A percentile compares a stretch with the other conserved stretches of the same genome.
Evolutionary conservation across 2,329 filamentous ascomycete species (phyloP).

Genomic region (Colletotrichum limetticola): DNA sequence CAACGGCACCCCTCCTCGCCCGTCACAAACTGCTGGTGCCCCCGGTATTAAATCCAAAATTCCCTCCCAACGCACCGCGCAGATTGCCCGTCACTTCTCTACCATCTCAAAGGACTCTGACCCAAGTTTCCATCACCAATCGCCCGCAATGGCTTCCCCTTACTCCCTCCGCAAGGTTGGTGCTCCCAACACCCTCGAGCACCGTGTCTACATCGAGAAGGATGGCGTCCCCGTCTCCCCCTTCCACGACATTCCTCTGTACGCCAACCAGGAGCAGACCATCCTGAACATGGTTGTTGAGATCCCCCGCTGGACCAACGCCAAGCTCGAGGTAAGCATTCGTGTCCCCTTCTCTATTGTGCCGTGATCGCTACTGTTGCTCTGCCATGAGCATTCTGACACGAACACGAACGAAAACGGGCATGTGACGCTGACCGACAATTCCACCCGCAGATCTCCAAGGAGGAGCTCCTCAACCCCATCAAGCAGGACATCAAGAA

Average conservation of each 20-base stretch:
- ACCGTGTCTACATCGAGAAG: slow-evolving; percentile 98
- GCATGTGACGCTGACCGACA: slow-evolving; percentile 28
- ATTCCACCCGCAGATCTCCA: slow-evolving; percentile 79
- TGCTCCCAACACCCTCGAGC: slow-evolving; percentile 92
- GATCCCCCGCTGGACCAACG: slow-evolving; percentile 99
- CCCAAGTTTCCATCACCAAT: slow-evolving; percentile 36
- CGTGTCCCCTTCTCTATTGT: slow-evolving; percentile 21
- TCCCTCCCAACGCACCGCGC: slow-evolving; percentile 61
- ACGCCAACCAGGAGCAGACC: slow-evolving; percentile 94
- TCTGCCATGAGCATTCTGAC: background rate
- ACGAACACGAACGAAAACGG: background rate
- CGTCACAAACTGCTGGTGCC: slow-evolving; percentile 28
- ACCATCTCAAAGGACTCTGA: slow-evolving; percentile 42
- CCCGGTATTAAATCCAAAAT: slow-evolving; percentile 49
- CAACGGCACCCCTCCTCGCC: slow-evolving; percentile 33
- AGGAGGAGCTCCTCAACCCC: slow-evolving; percentile 97
- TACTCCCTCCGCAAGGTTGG: slow-evolving; percentile 90
- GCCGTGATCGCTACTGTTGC: background rate
- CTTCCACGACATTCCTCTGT: slow-evolving; percentile 99
- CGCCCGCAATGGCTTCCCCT: slow-evolving; percentile 66
- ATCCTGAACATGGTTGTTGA: slow-evolving; percentile 99
- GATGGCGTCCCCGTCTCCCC: slow-evolving; percentile 93
- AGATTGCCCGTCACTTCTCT: slow-evolving; percentile 67
- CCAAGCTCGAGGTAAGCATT: slow-evolving; percentile 91
- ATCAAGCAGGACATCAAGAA: slow-evolving; percentile 99